Conservation (phyloP, 495 filamentous ascomycete species). For the Penicillium tannophilum region DNA sequence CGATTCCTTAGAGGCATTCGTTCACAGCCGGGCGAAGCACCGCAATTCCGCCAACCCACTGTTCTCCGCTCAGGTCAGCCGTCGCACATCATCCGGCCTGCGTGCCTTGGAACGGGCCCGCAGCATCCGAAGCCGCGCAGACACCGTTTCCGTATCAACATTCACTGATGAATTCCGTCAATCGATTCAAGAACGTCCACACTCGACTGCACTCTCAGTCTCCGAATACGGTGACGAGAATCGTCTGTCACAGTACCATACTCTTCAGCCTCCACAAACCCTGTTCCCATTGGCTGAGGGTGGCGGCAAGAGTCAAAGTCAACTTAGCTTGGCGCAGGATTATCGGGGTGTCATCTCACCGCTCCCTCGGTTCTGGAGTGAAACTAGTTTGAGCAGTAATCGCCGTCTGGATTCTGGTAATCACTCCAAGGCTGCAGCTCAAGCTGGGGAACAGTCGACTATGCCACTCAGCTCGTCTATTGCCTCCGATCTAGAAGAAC, state of each 20-base stretch:
- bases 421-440: conserved; percentile 13
- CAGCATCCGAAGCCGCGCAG: conserved; percentile 42
- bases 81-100: conserved; percentile 37
- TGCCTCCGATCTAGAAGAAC: conserved; percentile 31
- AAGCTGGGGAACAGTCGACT: neutral
- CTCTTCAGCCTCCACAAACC: conserved; percentile 22
- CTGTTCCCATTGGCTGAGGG: conserved; percentile 32
- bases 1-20: conserved; percentile 48
- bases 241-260: conserved; percentile 32
- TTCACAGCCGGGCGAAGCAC: conserved; percentile 45
- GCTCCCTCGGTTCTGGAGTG: conserved; percentile 46
- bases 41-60: conserved; percentile 49
- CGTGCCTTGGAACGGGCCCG: conserved; percentile 41
- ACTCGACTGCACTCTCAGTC: conserved; percentile 41
- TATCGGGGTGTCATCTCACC: conserved; percentile 48
- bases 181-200: conserved; percentile 38
- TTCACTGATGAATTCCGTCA: conserved; percentile 41
- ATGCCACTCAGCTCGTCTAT: conserved; percentile 30
- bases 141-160: conserved; percentile 40
- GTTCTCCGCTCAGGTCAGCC: conserved; percentile 43
- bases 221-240: conserved; percentile 47
- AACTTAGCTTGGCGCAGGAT: conserved; percentile 44
- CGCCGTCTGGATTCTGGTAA: conserved; percentile 28
- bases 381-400: conserved; percentile 36
- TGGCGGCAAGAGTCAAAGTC: conserved; percentile 33